phyloP scores from a whole-genome alignment of 805 yeast species.

The Ogataea thermomethanolica region DNA sequence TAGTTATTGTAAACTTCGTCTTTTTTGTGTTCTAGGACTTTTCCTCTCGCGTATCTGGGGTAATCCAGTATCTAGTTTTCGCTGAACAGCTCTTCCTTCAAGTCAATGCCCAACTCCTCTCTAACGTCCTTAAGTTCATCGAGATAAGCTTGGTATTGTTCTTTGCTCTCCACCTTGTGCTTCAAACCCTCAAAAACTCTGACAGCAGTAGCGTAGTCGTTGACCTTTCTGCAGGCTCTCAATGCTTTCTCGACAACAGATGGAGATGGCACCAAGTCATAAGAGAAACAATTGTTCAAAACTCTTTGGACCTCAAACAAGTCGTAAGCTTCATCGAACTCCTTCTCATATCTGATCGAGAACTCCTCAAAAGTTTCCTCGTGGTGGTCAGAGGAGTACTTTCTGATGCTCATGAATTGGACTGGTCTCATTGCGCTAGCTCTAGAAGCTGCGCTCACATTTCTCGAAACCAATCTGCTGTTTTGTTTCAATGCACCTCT shows the following conservation, averaged over 20 bases:
- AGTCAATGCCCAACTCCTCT: constrained; percentile 87
- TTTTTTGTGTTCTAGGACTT: constrained; percentile 2
- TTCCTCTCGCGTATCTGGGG: constrained; percentile 3
- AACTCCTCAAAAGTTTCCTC: constrained; percentile 95
- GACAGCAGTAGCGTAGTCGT: constrained; percentile 97
- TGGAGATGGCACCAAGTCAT: constrained; percentile 98
- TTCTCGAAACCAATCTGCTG: constrained; percentile 26
- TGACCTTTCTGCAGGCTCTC: constrained; percentile 97
- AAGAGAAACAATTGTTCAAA: constrained; percentile 95
- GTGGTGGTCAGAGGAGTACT: constrained; percentile 67
- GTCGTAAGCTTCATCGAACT: constrained; percentile 91
- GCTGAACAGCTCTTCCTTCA: constrained; percentile 80
- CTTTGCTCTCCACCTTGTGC: constrained; percentile 91
- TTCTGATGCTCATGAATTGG: constrained; percentile 40
- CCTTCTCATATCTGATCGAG: constrained; percentile 86
- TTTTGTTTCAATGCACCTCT: constrained; percentile 36
- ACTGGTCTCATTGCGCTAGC: constrained; percentile 15
- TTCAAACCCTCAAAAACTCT: constrained; percentile 97
- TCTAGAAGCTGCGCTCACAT: constrained; percentile 19
- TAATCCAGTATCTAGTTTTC: constrained; percentile 14
- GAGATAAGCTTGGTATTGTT: constrained; percentile 93
- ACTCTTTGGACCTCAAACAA: constrained; percentile 89
- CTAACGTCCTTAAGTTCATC: constrained; percentile 91
- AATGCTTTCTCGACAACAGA: constrained; percentile 92
- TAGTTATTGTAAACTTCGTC: constrained; percentile 13